Base-by-base conservation (phyloP, 2,329 filamentous ascomycete genomes). In the Neofusicoccum umdonicola region DNA sequence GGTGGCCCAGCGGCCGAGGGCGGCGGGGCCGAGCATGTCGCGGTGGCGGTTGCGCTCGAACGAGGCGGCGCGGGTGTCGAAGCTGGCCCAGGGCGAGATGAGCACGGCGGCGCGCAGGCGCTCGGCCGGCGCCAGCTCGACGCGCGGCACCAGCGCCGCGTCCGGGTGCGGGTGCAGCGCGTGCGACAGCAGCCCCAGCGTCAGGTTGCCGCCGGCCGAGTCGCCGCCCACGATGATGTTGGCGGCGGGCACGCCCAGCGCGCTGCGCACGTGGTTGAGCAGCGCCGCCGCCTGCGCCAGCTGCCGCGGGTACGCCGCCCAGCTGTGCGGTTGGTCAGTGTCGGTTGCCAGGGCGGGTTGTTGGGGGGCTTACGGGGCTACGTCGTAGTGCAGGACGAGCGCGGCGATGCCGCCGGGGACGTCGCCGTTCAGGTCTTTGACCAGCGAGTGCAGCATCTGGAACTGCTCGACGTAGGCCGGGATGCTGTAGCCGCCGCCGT, bases 351-450 rank as follows among this genome's bases (percentile, higher is more conserved):
- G 22, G 22, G 22, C 22, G 22, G 22, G 22, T 22, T 22, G 22
- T 22, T 22, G 22, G 22, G 22, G 22, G 3, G 22, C 22, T 22
- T 22, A 31, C 27, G 72, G 72, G 2, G 66, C 69, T 11, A 73
- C 62, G 15, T 65, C 68, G 63, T 73, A 73, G 5, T 68, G 70
- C 2, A 72, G 62, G 27, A 73, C 31, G n/a, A 74, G 65, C 3
- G 68, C 68, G 15, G 71, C n/a, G 41, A 63, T 9, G 17, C 17
- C 42, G 50, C 34, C 48, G 37, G 39, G 19, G 12, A 7, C n/a
- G 17, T 4, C 2, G 4, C 13, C 4, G 48, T 27, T n/a, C 41
- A 63, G 50, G 41, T 56, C 51, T 5, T 22, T 27, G 5, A 34
- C 41, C 7, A 63, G 62, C 19, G 41, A 27, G 51, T 48, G 50